phyloP scores from a whole-genome alignment of 106 monocot species.

The Ottelia alismoides region DNA sequence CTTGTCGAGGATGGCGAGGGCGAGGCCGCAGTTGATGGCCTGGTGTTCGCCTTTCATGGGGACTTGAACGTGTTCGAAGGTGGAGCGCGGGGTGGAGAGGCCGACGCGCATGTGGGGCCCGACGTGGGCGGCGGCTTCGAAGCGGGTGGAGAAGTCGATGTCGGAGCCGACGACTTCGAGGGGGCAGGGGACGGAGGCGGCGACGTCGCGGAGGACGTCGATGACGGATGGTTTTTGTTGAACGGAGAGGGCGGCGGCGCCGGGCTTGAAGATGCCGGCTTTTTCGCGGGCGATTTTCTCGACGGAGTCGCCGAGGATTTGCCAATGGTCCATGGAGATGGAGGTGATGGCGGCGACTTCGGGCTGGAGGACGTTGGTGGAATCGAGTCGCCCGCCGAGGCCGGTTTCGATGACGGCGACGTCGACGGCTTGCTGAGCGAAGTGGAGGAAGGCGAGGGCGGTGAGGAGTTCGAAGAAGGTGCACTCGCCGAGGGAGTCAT shows the following conservation, averaged over 20 bases:
- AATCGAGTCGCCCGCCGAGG: conserved; percentile 12
- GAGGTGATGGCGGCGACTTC: neutral
- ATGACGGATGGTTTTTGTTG: conserved; percentile 58
- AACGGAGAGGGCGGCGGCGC: conserved; percentile 54
- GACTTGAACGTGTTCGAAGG: no score
- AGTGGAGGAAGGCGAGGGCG: neutral
- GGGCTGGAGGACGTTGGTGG: conserved; percentile 8
- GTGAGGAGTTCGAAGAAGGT: neutral
- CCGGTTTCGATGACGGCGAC: conserved; percentile 17
- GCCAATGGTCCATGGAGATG: neutral
- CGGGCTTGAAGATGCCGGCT: conserved; percentile 93
- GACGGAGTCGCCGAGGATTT: conserved; percentile 43
- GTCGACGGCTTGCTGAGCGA: conserved; percentile 4
- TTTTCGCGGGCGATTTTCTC: conserved; percentile 71
- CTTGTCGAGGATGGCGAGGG: no score
- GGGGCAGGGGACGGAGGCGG: no score
- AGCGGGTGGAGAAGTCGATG: no score
- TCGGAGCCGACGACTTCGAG: no score
- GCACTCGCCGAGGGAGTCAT: neutral
- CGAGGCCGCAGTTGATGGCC: no score
- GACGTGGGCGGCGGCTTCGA: no score
- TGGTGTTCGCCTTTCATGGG: no score
- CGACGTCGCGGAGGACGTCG: no score
- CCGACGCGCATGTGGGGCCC: no score
- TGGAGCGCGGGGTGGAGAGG: no score